Evolutionary conservation across 345 rosid genomes (phyloP).

Genomic region (Pistacia atlantica): DNA sequence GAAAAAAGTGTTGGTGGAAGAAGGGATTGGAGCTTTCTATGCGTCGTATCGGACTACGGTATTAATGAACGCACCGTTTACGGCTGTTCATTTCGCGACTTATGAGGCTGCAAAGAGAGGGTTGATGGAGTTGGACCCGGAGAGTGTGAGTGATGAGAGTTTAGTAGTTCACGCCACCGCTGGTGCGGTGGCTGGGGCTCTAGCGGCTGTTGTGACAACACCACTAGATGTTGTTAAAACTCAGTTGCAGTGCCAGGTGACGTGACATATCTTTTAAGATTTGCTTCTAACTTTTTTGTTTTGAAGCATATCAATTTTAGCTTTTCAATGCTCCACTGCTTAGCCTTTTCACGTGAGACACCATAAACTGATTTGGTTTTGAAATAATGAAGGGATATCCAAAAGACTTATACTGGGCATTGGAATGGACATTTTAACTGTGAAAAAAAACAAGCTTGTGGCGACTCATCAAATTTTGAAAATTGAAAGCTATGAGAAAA

Average conservation of each 20-base stretch:
- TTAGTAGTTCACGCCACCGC: slow-evolving; percentile 81
- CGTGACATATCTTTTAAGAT: too few species aligned
- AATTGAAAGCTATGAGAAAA: too few species aligned
- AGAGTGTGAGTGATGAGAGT: slow-evolving; percentile 45
- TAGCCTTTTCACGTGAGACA: too few species aligned
- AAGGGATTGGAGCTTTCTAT: slow-evolving; percentile 57
- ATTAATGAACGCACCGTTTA: slow-evolving; percentile 76
- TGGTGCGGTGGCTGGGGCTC: slow-evolving; percentile 87
- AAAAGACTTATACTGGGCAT: too few species aligned
- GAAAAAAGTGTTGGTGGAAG: slow-evolving; percentile 57
- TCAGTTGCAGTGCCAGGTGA: slow-evolving; percentile 97
- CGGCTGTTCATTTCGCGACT: slow-evolving; percentile 64
- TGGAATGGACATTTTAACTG: too few species aligned
- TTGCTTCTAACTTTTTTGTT: neutral
- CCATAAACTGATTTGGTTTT: too few species aligned
- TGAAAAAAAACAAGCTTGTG: too few species aligned
- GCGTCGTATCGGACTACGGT: slow-evolving; percentile 72
- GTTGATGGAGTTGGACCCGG: slow-evolving; percentile 55
- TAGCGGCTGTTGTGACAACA: slow-evolving; percentile 79
- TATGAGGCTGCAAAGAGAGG: slow-evolving; percentile 70
- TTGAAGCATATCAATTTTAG: neutral
- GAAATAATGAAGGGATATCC: too few species aligned
- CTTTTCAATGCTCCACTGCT: too few species aligned
- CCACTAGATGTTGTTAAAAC: slow-evolving; percentile 96
- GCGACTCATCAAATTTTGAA: too few species aligned